Conservation (phyloP, 768 basidiomycete genomes). For the Termitomyces sp. region DNA sequence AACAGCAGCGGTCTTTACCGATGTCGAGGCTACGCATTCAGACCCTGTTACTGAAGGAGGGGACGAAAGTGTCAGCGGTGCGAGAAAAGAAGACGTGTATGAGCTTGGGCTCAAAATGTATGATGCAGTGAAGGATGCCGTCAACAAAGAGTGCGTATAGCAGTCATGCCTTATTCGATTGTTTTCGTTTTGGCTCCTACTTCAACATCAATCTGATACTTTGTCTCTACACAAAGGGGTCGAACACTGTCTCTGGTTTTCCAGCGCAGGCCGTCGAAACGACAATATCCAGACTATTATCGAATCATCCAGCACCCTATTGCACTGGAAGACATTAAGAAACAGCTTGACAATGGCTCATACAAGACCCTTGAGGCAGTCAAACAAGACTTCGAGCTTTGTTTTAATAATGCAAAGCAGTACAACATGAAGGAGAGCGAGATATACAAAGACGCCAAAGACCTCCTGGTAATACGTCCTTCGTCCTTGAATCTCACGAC, state of each 20-base stretch:
- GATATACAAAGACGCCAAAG: constrained; percentile 81
- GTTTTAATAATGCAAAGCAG: constrained; percentile 76
- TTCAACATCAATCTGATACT: constrained; percentile 22
- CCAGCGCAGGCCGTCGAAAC: constrained; percentile 63
- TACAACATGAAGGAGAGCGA: constrained; percentile 78
- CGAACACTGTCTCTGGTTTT: constrained; percentile 60
- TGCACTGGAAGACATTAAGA: constrained; percentile 85
- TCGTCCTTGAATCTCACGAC: neutral
- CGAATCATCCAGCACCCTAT: constrained; percentile 73
- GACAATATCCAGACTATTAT: constrained; percentile 86
- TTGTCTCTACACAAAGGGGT: constrained; percentile 42
- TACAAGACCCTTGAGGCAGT: constrained; percentile 66
- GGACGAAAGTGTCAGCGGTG: constrained; percentile 15
- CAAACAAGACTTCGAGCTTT: constrained; percentile 67
- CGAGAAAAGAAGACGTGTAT: constrained; percentile 40
- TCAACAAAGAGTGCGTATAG: constrained; percentile 83
- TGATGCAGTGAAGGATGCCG: constrained; percentile 76
- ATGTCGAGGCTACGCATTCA: constrained; percentile 34
- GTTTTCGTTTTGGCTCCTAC: constrained; percentile 23
- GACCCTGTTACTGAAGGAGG: constrained; percentile 23
- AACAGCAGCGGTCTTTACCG: constrained; percentile 28
- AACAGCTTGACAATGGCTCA: constrained; percentile 51
- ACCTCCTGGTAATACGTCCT: constrained; percentile 55
- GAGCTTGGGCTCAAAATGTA: constrained; percentile 69
- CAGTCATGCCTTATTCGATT: constrained; percentile 41